phyloP scores from a whole-genome alignment of 2,329 filamentous ascomycete genomes.

The Aspergillus pseudoviridinutans region DNA sequence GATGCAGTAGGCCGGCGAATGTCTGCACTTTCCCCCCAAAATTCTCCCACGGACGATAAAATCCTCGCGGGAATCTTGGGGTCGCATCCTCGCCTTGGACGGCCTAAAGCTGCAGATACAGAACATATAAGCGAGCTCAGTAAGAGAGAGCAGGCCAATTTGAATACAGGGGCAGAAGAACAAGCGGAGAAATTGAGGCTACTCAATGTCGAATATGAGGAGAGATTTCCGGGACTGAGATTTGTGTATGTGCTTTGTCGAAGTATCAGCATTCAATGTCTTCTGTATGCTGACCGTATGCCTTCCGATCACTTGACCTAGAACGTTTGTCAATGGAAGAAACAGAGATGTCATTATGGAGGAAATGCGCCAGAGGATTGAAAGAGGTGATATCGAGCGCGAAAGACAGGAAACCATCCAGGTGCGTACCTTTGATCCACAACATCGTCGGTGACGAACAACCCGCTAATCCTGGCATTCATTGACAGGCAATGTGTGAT shows the following conservation, averaged over 20 bases:
- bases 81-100: slow-evolving; percentile 79
- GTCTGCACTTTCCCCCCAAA: slow-evolving; percentile 53
- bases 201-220: slow-evolving; percentile 76
- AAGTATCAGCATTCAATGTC: background rate
- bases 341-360: slow-evolving; percentile 70
- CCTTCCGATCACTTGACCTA: slow-evolving; percentile 21
- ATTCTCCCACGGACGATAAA: slow-evolving; percentile 47
- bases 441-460: background rate
- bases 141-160: slow-evolving; percentile 72
- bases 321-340: slow-evolving; percentile 83
- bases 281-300: background rate
- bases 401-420: slow-evolving; percentile 73
- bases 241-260: slow-evolving; percentile 54
- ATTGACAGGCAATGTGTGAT: slow-evolving; percentile 77
- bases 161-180: slow-evolving; percentile 54
- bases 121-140: slow-evolving; percentile 69
- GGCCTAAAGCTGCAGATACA: slow-evolving; percentile 45
- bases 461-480: slow-evolving; percentile 1
- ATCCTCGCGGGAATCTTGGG: slow-evolving; percentile 69
- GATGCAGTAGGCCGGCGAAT: slow-evolving; percentile 62
- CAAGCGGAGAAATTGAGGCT: slow-evolving; percentile 47
- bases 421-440: slow-evolving; percentile 47
- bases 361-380: slow-evolving; percentile 74
- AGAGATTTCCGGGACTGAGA: slow-evolving; percentile 68
- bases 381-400: slow-evolving; percentile 57